These are phyloP conservation scores for Striga asiatica DNA, from an alignment of 257 asterid species.

Conservation along the genomic window DNA sequence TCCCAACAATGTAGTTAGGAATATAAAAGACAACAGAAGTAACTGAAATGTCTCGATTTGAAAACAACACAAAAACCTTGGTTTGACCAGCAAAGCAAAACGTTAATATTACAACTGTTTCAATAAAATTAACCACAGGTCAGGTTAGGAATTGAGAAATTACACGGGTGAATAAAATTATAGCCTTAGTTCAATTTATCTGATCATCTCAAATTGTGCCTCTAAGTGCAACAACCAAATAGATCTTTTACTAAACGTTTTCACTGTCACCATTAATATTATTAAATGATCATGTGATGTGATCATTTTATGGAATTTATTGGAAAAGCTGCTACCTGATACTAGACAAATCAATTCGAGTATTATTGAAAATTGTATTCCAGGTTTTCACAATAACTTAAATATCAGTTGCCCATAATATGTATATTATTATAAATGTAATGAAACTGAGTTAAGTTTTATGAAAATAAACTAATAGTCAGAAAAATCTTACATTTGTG, in stretches of 20 bases:
- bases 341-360: not conserved
- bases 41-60: not conserved
- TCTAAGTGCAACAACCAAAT: too few relatives aligned
- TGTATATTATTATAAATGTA: not conserved
- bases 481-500: not conserved
- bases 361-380: not conserved
- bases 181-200: too few relatives aligned
- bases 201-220: too few relatives aligned
- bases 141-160: not conserved
- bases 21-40: not conserved
- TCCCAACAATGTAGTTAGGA: conserved; percentile 7
- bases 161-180: not conserved
- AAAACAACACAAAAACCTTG: not conserved
- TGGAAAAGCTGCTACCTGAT: not conserved
- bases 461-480: not conserved
- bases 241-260: too few relatives aligned
- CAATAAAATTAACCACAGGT: not conserved
- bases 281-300: not conserved
- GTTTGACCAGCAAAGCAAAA: not conserved
- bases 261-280: not conserved
- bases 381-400: not conserved
- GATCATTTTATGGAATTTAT: not conserved
- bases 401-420: not conserved
- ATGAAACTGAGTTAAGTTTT: not conserved
- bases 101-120: not conserved